These are phyloP conservation scores for Erodium moschatum DNA, from an alignment of 441 rosid species.

Conservation along the genomic window DNA sequence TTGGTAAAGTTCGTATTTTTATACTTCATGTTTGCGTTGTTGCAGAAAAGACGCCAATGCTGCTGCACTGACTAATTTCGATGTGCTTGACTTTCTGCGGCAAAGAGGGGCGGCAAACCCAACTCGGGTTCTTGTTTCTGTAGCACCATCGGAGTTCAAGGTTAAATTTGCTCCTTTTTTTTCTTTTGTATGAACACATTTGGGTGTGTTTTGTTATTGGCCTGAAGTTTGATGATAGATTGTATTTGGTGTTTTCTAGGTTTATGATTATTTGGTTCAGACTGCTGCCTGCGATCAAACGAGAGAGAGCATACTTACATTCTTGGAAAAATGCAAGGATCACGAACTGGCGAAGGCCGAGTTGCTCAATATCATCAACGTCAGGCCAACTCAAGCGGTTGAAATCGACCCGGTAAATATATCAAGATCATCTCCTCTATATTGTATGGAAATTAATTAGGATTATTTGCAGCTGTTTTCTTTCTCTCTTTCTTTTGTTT, in stretches of 20 bases:
- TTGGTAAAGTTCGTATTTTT: not conserved
- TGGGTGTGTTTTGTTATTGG: not conserved
- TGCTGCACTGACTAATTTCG: constrained; percentile 66
- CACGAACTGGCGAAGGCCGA: constrained; percentile 70
- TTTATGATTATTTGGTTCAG: constrained; percentile 61
- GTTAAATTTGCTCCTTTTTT: constrained; percentile 20
- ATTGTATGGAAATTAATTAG: not conserved
- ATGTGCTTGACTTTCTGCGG: constrained; percentile 51
- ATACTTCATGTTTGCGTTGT: not conserved
- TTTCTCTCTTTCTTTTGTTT: not conserved
- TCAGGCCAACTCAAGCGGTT: constrained; percentile 43
- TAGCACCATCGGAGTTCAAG: constrained; percentile 60
- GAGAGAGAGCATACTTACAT: constrained; percentile 39
- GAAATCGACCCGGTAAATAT: constrained; percentile 45
- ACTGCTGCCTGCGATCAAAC: constrained; percentile 53
- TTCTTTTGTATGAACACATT: not conserved
- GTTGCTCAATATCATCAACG: constrained; percentile 61
- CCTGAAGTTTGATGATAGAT: not conserved
- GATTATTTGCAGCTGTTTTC: not conserved
- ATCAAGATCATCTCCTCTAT: not conserved
- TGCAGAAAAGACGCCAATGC: constrained; percentile 62
- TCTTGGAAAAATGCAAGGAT: constrained; percentile 41
- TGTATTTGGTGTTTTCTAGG: constrained; percentile 32
- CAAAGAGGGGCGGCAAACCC: constrained; percentile 68
- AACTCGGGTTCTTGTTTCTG: constrained; percentile 51